Evolutionary conservation across 176 grass and related monocot species (phyloP).

Genomic region (Canna indica): DNA sequence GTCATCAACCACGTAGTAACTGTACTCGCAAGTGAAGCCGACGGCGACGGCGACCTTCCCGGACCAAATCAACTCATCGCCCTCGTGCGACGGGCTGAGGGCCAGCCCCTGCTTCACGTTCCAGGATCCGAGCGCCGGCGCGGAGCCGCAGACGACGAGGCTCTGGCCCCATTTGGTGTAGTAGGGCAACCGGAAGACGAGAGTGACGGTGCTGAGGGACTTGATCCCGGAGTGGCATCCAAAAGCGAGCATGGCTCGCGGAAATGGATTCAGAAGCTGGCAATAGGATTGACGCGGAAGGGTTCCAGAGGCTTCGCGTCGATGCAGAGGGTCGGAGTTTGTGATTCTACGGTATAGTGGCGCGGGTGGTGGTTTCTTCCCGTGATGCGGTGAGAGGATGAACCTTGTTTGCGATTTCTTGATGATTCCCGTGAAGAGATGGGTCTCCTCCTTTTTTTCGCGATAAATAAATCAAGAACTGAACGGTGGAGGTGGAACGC

Average conservation of each 20-base stretch:
- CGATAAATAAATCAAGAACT: too few species aligned
- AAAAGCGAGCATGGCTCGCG: conserved; percentile 32
- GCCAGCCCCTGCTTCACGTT: conserved; percentile 72
- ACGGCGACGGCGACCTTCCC: conserved; percentile 35
- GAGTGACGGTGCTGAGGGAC: conserved; percentile 30
- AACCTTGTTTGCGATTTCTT: too few species aligned
- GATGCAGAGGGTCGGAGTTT: too few species aligned
- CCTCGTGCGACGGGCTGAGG: conserved; percentile 52
- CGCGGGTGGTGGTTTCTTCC: too few species aligned
- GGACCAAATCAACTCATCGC: conserved; percentile 62
- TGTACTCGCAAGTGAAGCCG: conserved; percentile 54
- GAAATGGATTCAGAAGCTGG: neutral
- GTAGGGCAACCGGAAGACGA: conserved; percentile 76
- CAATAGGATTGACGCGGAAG: neutral
- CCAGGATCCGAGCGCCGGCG: conserved; percentile 58
- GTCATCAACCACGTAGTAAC: conserved; percentile 78
- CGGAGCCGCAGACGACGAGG: conserved; percentile 64
- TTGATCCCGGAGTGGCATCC: conserved; percentile 33
- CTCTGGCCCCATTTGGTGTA: conserved; percentile 86
- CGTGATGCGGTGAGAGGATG: too few species aligned
- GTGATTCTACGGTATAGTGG: too few species aligned
- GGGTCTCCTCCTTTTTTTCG: too few species aligned
- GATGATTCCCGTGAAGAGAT: too few species aligned
- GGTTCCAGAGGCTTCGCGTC: too few species aligned
- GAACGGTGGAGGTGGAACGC: too few species aligned